Evolutionary conservation across 2,329 filamentous ascomycete species (phyloP), one percentile per base, ranked within the genome.

Genomic region (Bipolaris bicolor): DNA sequence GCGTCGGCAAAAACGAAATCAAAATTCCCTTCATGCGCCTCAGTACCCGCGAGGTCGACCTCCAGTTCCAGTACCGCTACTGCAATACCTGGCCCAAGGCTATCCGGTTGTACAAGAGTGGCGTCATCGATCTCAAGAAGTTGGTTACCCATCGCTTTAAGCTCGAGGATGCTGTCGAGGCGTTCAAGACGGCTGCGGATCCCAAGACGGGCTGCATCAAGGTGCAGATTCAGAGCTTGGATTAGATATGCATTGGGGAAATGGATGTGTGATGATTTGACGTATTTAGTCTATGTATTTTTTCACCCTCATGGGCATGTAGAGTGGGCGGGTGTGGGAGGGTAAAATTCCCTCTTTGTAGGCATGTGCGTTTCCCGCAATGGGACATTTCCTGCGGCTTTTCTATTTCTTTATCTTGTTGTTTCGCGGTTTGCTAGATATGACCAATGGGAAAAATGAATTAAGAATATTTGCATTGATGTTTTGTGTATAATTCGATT

Each of bases 21-120:
- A 92, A 86, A 78, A 90, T 98, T 63, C 94, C 94, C 26, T 98
- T 98, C 78, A 97, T 97, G 94, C 82, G 92, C 49, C 85, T 94
- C 56, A 94, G 90, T 69, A 94, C 93, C 5, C 86, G 91, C 63
- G 95, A 98, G 80, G 90, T 98, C 67, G 94, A 98, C 78, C 82
- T 98, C 59, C 91, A 96, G 80, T 95, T 97, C 78, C 94, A 98
- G 81, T 98, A 98, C 82, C 87, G 95, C 60, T 98, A 98, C 82
- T 86, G 85, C 80, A 97, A 98, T 81, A 97, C 92, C 20, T 98
- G 94, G 94, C 95, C 94, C 33, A 86, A 91, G 61, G 94, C 95
- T 41, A 97, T 98, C 66, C 86, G 93, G 46, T 81, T 98, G 63
- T 84, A 98, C 36, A 86, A 92, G 81, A 92, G 88, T 73, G 91